Evolutionary conservation across 495 filamentous ascomycete species (phyloP), one percentile per base, ranked within the genome.

Genomic region (Tuber brumale): DNA sequence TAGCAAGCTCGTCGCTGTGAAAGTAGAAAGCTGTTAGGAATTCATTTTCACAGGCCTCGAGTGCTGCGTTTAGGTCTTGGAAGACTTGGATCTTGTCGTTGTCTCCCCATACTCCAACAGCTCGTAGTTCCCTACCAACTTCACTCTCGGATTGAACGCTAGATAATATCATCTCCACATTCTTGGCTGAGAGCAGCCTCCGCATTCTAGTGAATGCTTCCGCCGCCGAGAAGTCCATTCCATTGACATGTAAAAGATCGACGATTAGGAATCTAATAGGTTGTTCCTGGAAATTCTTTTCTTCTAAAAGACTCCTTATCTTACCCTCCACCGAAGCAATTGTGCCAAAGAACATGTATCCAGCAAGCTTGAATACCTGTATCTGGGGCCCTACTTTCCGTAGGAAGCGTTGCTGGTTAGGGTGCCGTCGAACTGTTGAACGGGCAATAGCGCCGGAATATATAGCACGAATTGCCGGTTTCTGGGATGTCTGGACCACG

Each of bases 271-370:
- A 98, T 76, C 92, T 90, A 80, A 97, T 97, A 1, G 94, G 95
- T 41, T 89, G 89, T 70, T 86, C 82, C 48, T 85, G 85, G 84
- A 97, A 97, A 2, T 90, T 88, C 70, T 97, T 90, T 35, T 95
- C 93, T 61, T 93, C 89, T 44, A 98, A 91, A 71, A 97, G 85
- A 1, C 86, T 89, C 35, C 94, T 88, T 81, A 97, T 93, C 73
- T 91, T 91, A 74, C 92, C 91, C 84, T 99, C 95, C 4, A 99
- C 94, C 45, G 91, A 91, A 43, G 97, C 94, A 73, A 99, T 97
- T 0, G 94, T 97, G 9, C 95, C 95, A 79, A 99, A 99, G 85
- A 98, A 99, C 12, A 98, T 88, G 78, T 93, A 97, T 1, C 95
- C 94, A 19, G 91, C 90, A 41, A 98, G 88, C 84, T 97, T 98